phyloP scores from a whole-genome alignment of 1,139 yeast species.

The Zhuliangozyma parablackwelliae region DNA sequence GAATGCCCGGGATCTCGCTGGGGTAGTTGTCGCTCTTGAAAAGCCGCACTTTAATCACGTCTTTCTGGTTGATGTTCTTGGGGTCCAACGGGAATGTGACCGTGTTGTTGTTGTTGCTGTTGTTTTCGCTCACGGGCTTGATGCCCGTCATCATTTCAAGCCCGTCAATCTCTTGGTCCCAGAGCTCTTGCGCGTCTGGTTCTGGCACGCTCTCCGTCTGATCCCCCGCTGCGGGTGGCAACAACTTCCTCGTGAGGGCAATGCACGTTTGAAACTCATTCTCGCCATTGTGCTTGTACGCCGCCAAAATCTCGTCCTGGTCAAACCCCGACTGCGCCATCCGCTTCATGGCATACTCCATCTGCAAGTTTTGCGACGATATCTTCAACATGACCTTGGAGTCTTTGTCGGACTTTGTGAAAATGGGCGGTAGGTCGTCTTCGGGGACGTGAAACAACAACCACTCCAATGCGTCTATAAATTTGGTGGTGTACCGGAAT shows the following conservation, averaged over 20 bases:
- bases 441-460: constrained; percentile 85
- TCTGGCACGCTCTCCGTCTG: constrained; percentile 1
- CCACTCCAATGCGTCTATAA: constrained; percentile 69
- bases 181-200: constrained; percentile 34
- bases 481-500: constrained; percentile 51
- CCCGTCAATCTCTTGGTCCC: constrained; percentile 80
- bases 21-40: constrained; percentile 57
- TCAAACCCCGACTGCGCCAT: constrained; percentile 68
- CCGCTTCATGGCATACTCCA: constrained; percentile 46
- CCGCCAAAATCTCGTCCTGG: constrained; percentile 53
- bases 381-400: constrained; percentile 46
- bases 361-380: constrained; percentile 32
- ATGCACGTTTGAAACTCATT: constrained; percentile 54
- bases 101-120: constrained; percentile 18
- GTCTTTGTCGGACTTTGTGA: constrained; percentile 43
- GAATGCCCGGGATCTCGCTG: constrained; percentile 55
- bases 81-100: constrained; percentile 31
- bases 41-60: constrained; percentile 43
- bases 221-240: constrained; percentile 5
- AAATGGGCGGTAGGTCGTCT: constrained; percentile 74
- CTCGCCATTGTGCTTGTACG: constrained; percentile 36
- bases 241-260: constrained; percentile 40
- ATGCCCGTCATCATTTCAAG: constrained; percentile 53
- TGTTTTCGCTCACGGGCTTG: not conserved
- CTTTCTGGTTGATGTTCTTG: constrained; percentile 19